Evolutionary conservation across 257 asterid species (phyloP).

Genomic region (Nicotiana benthamiana): DNA sequence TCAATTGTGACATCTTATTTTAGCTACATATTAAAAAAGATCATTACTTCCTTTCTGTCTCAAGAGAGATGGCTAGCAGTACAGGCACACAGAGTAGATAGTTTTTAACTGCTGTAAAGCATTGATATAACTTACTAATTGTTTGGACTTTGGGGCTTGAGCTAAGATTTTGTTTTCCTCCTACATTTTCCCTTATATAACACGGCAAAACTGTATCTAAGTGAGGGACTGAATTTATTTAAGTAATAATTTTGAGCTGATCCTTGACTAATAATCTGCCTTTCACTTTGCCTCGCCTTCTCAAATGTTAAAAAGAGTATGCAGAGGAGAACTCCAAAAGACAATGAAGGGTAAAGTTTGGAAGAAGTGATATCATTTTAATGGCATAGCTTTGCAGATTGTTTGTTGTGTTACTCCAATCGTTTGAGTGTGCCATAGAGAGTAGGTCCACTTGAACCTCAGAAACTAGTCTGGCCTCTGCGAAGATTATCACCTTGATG

Average conservation of each 20-base stretch:
- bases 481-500: background rate
- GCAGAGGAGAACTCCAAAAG: background rate
- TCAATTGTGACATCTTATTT: background rate
- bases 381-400: background rate
- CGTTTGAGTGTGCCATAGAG: background rate
- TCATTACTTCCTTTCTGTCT: background rate
- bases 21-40: background rate
- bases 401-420: background rate
- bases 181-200: background rate
- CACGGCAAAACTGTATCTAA: background rate
- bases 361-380: background rate
- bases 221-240: background rate
- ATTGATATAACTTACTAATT: background rate
- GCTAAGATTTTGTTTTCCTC: background rate
- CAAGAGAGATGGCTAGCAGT: background rate
- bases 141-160: background rate
- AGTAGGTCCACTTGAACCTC: background rate
- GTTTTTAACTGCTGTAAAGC: background rate
- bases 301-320: too few species aligned
- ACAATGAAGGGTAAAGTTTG: background rate
- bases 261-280: background rate
- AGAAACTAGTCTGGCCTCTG: background rate
- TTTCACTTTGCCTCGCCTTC: too few species aligned
- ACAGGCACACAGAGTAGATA: background rate
- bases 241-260: background rate